Evolutionary conservation across 352 stramenopile species (phyloP), one percentile per base, ranked within the genome.

Genomic region (Phytophthora chlamydospora): DNA sequence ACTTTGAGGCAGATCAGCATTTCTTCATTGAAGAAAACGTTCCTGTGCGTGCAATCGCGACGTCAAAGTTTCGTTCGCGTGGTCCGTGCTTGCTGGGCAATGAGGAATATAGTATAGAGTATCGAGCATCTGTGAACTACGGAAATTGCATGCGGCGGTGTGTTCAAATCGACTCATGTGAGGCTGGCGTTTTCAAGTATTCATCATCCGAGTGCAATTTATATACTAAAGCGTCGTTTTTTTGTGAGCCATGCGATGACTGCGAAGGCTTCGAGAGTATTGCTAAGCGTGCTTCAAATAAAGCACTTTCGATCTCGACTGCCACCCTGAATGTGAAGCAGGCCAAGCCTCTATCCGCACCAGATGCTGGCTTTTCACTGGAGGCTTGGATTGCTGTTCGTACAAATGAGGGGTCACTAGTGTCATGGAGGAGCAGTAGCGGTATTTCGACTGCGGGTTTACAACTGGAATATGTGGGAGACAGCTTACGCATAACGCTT

Each of bases 21-120:
- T 62, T 78, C n/a, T 75, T 78, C 14, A 78, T 78, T 16, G 59
- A 75, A 27, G 72, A 80, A 47, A 73, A 77, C 39, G 16, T 36
- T 39, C 38, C 16, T 16, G 38, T 17, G 19, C 34, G 41, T 1
- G 59, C 42, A 3, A 36, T 83, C 4, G 48, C 47, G 14, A 61
- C 62, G 14, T 38, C 62, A n/a, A 58, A 42, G 46, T 78, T 78
- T 33, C 46, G 39, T 4, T 61, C 54, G 12, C 60, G 62, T 13
- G 68, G 65, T 13, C 0, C 41, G 1, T 73, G 64, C 42, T 48
- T 14, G 6, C 33, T 53, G 40, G 14, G 17, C 0, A 38, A 56
- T 11, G 31, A 44, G 2, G 40, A 31, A 12, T 36, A 24, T 0
- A 50, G 19, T 24, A 56, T 65, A 21, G 21, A 29, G 14, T 27